Evolutionary conservation across 257 asterid genomes (phyloP).

Genomic region (Solanum paucissectum): DNA sequence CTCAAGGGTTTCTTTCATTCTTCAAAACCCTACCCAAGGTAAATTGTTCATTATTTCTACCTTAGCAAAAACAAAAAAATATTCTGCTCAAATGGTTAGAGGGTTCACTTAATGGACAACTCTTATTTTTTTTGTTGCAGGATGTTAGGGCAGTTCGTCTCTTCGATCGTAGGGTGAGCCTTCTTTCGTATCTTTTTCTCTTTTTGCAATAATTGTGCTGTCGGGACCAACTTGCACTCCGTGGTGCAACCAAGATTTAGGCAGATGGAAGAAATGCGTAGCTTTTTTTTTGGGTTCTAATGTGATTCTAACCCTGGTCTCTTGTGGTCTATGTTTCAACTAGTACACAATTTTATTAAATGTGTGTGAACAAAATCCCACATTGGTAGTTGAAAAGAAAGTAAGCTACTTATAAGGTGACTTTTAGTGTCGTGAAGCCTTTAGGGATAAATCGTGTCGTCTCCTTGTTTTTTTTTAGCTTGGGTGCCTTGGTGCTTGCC

Average conservation of each 20-base stretch:
- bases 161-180: slow-evolving; percentile 90
- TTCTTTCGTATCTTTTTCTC: not conserved
- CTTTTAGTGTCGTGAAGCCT: not conserved
- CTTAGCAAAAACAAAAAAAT: not conserved
- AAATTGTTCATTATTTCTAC: slow-evolving; percentile 6
- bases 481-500: not conserved
- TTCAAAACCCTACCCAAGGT: slow-evolving; percentile 71
- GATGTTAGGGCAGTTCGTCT: slow-evolving; percentile 82
- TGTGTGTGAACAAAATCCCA: not conserved
- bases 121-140: slow-evolving; percentile 36
- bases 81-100: not conserved
- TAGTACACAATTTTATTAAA: not conserved
- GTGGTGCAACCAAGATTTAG: not conserved
- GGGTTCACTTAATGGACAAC: not conserved
- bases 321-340: not conserved
- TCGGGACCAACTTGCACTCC: not conserved
- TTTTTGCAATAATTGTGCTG: not conserved
- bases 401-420: not conserved
- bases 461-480: not conserved
- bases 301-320: not conserved
- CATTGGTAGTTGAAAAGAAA: not conserved
- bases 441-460: not conserved
- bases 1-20: slow-evolving; percentile 92
- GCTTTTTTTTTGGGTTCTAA: not conserved
- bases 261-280: not conserved